phyloP scores from a whole-genome alignment of 192 early-diverging fungal species.

The Backusella parvicylindrica region DNA sequence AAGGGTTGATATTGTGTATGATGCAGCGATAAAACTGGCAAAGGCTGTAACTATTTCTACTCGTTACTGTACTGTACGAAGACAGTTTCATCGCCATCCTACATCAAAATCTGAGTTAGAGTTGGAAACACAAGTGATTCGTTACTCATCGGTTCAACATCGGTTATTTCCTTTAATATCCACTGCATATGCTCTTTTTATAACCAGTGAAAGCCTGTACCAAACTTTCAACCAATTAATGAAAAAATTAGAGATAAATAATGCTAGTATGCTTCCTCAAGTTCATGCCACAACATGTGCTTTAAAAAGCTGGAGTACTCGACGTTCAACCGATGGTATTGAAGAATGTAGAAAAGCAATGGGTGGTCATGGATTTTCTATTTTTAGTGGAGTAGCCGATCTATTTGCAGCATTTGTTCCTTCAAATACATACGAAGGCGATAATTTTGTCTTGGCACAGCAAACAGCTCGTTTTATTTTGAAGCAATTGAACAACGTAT shows the following conservation, averaged over 20 bases:
- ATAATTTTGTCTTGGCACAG: constrained; percentile 63
- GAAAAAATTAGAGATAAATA: constrained; percentile 40
- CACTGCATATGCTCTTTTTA: constrained; percentile 60
- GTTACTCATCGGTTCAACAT: constrained; percentile 64
- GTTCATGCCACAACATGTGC: constrained; percentile 63
- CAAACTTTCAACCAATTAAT: constrained; percentile 52
- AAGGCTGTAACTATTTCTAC: constrained; percentile 61
- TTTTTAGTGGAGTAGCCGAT: constrained; percentile 61
- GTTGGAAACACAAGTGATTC: constrained; percentile 60
- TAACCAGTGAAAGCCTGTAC: constrained; percentile 49
- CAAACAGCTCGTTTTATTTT: constrained; percentile 71
- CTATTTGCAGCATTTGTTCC: constrained; percentile 57
- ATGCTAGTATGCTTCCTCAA: constrained; percentile 57
- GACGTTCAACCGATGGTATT: constrained; percentile 51
- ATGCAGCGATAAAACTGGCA: constrained; percentile 47
- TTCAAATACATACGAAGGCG: constrained; percentile 58
- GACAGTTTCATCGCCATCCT: constrained; percentile 51
- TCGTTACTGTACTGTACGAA: constrained; percentile 61
- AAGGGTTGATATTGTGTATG: constrained; percentile 64
- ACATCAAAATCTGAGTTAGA: constrained; percentile 16
- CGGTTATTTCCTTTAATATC: constrained; percentile 61
- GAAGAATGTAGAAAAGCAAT: constrained; percentile 68
- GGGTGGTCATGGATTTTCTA: constrained; percentile 71
- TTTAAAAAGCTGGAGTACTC: constrained; percentile 60
- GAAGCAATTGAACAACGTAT: constrained; percentile 51